Percentiles rank a stretch among this genome's conserved stretches.
Conservation (phyloP, 768 basidiomycete species). For the Boletus pseudo-olivaceus region DNA sequence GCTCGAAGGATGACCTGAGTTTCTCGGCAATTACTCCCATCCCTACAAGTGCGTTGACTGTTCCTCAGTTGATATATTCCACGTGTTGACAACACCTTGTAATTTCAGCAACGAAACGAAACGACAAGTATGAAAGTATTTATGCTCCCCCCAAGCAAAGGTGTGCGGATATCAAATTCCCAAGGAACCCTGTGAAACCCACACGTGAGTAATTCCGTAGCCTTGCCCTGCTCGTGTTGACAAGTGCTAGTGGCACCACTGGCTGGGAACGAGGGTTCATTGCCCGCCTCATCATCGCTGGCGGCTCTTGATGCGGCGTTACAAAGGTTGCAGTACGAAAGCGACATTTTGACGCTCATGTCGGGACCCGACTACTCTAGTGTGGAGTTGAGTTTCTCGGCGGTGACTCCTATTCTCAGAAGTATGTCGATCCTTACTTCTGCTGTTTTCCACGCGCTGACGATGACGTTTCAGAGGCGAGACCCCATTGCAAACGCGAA, state of each 20-base stretch:
- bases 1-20: slow-evolving; percentile 2
- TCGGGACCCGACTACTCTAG: not conserved
- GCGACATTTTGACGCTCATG: not conserved
- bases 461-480: slow-evolving; percentile 1
- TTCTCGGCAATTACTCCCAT: not conserved
- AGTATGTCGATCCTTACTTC: slow-evolving; percentile 2
- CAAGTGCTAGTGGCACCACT: not conserved
- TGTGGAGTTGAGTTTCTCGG: slow-evolving; percentile 2
- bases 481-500: not conserved
- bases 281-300: slow-evolving; percentile 3
- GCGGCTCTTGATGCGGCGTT: slow-evolving; percentile 1
- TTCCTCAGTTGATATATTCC: not conserved
- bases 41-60: not conserved
- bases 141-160: not conserved
- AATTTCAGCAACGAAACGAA: not conserved
- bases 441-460: not conserved
- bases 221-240: not conserved
- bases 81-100: not conserved
- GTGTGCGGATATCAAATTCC: not conserved
- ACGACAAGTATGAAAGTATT: not conserved
- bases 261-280: not conserved
- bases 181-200: not conserved
- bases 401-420: not conserved
- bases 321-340: not conserved
- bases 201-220: slow-evolving; percentile 8